Evolutionary conservation across 2,329 filamentous ascomycete species (phyloP).

Genomic region (Ambrosiella cleistominuta): DNA sequence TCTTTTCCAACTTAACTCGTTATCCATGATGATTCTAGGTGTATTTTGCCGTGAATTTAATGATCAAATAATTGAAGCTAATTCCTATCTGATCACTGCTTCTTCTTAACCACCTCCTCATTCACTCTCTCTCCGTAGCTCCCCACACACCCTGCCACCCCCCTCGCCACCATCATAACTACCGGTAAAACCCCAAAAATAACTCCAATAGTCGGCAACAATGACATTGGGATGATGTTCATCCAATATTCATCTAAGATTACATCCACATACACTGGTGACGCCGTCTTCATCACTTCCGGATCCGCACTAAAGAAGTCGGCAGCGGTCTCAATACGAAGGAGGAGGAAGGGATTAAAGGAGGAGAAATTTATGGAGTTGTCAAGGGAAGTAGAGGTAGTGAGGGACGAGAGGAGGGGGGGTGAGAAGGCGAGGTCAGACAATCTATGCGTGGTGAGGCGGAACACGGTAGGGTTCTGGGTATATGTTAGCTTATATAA

Average conservation of each 20-base stretch:
- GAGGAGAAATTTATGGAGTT: not conserved
- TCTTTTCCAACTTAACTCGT: not conserved
- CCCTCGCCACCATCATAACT: slow-evolving; percentile 4
- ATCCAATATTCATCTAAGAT: slow-evolving; percentile 74
- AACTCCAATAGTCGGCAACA: slow-evolving; percentile 55
- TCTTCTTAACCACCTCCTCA: slow-evolving; percentile 23
- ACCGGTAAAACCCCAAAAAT: slow-evolving; percentile 39
- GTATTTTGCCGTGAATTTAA: not conserved
- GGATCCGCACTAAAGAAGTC: slow-evolving; percentile 68
- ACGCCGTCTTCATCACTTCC: slow-evolving; percentile 56
- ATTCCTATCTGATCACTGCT: slow-evolving; percentile 12
- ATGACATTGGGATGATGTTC: slow-evolving; percentile 62
- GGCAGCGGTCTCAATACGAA: slow-evolving; percentile 59
- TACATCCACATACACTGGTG: slow-evolving; percentile 58
- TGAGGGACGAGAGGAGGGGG: slow-evolving; percentile 28
- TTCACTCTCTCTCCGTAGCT: slow-evolving; percentile 16
- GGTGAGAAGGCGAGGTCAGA: slow-evolving; percentile 43
- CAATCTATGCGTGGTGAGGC: slow-evolving; percentile 46
- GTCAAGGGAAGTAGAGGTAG: not conserved
- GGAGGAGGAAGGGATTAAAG: slow-evolving; percentile 34
- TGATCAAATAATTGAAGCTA: not conserved
- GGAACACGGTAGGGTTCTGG: slow-evolving; percentile 75
- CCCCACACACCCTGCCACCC: slow-evolving; percentile 3
- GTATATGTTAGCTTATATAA: not conserved
- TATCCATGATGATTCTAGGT: not conserved